Base-by-base conservation (phyloP, 1,139 yeast genomes). In the Suhomyces atakaporum region DNA sequence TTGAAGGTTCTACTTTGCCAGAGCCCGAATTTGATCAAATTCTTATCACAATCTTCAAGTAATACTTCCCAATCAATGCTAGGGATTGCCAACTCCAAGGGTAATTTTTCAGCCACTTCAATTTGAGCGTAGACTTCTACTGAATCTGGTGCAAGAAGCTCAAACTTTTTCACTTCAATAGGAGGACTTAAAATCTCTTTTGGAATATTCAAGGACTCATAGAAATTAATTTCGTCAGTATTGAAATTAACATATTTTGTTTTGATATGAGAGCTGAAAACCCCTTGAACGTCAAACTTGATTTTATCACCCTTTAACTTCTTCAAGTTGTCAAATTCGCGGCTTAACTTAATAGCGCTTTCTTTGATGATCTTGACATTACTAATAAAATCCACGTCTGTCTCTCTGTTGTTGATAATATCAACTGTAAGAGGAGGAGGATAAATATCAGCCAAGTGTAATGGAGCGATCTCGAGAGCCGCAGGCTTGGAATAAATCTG, bases 21-120 rank as follows among this genome's bases (percentile, higher is more conserved):
- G 2, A 39, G 23, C 1, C 69, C 69, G 5, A 63, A 40, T 14
- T 43, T 43, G 6, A 52, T 43, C 13, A 53, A 47, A 2, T 49
- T 29, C 2, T 33, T 29, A 9, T 50, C 36, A 45, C 70, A 64
- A 39, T 56, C 63, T 19, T 50, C 46, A 5, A 66, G 35, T 10
- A 52, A 45, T 3, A 65, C 31, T 32, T 56, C 54, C 69, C 69
- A 62, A 26, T 52, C 47, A 11, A 63, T 51, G 3, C 50, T 19
- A 2, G 43, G 51, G 2, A 64, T 30, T 2, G 40, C 37, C 12
- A 57, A 45, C 2, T 43, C 40, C n/a, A 62, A 29, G 1, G 63
- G 61, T 10, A 50, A 45, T 5, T 43, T 44, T 13, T 44, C 49
- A 7, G 46, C 38, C 5, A 54, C 18, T 8, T 22, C 20, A 4